phyloP scores from a whole-genome alignment of 2,329 filamentous ascomycete genomes.

The Acephala macrosclerotiorum region DNA sequence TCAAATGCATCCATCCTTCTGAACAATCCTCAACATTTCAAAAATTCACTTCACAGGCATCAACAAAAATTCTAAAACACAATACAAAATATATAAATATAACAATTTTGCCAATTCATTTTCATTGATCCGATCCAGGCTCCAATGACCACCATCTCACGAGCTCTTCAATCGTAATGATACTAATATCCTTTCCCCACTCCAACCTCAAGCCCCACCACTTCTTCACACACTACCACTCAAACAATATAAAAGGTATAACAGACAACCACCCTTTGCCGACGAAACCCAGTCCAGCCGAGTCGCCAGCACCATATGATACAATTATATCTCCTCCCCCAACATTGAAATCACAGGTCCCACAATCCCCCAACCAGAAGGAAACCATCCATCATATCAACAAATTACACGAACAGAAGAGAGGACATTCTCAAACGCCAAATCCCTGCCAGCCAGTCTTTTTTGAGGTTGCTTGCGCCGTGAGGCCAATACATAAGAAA shows the following conservation, averaged over 20 bases:
- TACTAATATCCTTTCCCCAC: slow-evolving; percentile 1
- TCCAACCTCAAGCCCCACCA: too few species aligned
- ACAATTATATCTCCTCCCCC: neutral
- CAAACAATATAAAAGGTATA: slow-evolving; percentile 5
- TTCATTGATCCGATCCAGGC: neutral
- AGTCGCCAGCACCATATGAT: slow-evolving; percentile 1
- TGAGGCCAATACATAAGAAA: slow-evolving; percentile 33
- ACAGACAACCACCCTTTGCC: neutral
- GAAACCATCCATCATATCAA: neutral
- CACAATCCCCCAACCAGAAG: neutral
- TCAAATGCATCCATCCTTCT: neutral
- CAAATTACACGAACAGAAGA: neutral
- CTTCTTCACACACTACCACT: too few species aligned
- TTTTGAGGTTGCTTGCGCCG: slow-evolving; percentile 28
- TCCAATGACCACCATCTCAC: slow-evolving; percentile 1
- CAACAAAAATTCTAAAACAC: neutral
- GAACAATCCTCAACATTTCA: neutral
- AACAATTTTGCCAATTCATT: neutral
- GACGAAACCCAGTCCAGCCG: slow-evolving; percentile 1
- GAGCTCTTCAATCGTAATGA: slow-evolving; percentile 4
- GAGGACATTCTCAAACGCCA: slow-evolving; percentile 30
- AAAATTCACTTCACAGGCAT: neutral
- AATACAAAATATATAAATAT: neutral
- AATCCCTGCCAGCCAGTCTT: slow-evolving; percentile 29
- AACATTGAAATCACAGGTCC: neutral